phyloP scores from a whole-genome alignment of 805 yeast genomes.

The Scheffersomyces spartinae region DNA sequence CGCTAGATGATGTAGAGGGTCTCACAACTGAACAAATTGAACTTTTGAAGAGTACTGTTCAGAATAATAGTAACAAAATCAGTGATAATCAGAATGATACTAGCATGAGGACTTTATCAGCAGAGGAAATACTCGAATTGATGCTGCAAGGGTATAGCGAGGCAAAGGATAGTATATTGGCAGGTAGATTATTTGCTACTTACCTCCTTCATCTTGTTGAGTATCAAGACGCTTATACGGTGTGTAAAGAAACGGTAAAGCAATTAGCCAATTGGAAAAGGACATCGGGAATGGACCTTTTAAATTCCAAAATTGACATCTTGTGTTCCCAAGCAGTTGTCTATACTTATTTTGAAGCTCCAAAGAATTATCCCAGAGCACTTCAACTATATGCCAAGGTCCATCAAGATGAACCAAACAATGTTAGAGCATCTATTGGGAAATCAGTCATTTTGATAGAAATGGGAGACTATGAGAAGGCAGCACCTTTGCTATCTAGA shows the following conservation, averaged over 20 bases:
- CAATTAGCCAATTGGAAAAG: constrained; percentile 37
- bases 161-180: constrained; percentile 36
- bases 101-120: constrained; percentile 15
- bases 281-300: constrained; percentile 35
- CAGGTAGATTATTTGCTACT: constrained; percentile 52
- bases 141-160: constrained; percentile 40
- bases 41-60: no score
- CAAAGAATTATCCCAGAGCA: constrained; percentile 75
- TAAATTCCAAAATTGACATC: constrained; percentile 44
- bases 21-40: not conserved
- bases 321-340: constrained; percentile 60
- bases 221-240: constrained; percentile 49
- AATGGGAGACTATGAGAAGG: constrained; percentile 43
- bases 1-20: constrained; percentile 1
- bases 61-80: constrained; percentile 1
- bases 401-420: constrained; percentile 29
- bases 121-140: constrained; percentile 40
- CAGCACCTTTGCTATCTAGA: constrained; percentile 38
- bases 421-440: constrained; percentile 63
- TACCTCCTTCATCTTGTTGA: constrained; percentile 51
- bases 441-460: constrained; percentile 71
- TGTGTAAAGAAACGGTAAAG: constrained; percentile 49
- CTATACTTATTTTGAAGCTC: constrained; percentile 81
- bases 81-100: constrained; percentile 6
- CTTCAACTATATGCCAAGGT: constrained; percentile 57